Percentiles rank a stretch among this genome's conserved stretches.
Evolutionary conservation across 2,329 filamentous ascomycete genomes (phyloP).

Genomic region (Curvularia sp.): DNA sequence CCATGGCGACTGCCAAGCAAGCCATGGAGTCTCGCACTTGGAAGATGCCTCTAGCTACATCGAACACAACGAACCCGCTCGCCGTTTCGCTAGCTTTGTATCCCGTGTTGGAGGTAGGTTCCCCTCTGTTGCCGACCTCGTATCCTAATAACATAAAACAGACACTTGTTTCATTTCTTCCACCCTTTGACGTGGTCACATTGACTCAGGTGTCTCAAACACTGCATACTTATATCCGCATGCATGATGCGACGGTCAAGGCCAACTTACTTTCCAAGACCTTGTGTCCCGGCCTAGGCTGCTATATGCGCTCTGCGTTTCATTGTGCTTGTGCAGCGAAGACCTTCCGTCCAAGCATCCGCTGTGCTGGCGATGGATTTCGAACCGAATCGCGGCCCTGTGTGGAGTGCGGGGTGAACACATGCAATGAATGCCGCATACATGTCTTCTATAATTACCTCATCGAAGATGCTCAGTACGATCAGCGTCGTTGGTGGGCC

Average conservation of each 20-base stretch:
- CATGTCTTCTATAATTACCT: constrained; percentile 37
- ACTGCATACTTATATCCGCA: constrained; percentile 12
- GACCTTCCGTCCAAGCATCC: constrained; percentile 1
- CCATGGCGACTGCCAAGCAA: constrained; percentile 2
- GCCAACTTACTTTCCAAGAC: constrained; percentile 20
- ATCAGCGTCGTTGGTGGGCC: constrained; percentile 28
- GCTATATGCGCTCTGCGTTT: background rate
- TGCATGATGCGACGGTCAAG: constrained; percentile 14
- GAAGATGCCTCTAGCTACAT: constrained; percentile 6
- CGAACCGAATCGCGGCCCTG: constrained; percentile 27
- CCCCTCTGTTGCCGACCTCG: background rate
- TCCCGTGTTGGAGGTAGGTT: constrained; percentile 17
- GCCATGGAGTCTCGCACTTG: constrained; percentile 3
- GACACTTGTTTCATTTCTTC: constrained; percentile 13
- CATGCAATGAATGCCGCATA: constrained; percentile 40
- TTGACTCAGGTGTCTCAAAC: constrained; percentile 13
- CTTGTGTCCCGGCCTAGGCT: constrained; percentile 16
- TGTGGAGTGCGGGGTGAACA: constrained; percentile 27
- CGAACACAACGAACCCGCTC: constrained; percentile 10
- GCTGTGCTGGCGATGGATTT: constrained; percentile 11
- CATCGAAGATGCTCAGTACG: constrained; percentile 27
- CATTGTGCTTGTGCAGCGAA: constrained; percentile 15
- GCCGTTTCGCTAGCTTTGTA: constrained; percentile 9
- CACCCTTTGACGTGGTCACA: constrained; percentile 10
- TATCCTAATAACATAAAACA: background rate